Conservation (phyloP, 2,329 filamentous ascomycete genomes). For the Phyllosticta citrichinensis region DNA sequence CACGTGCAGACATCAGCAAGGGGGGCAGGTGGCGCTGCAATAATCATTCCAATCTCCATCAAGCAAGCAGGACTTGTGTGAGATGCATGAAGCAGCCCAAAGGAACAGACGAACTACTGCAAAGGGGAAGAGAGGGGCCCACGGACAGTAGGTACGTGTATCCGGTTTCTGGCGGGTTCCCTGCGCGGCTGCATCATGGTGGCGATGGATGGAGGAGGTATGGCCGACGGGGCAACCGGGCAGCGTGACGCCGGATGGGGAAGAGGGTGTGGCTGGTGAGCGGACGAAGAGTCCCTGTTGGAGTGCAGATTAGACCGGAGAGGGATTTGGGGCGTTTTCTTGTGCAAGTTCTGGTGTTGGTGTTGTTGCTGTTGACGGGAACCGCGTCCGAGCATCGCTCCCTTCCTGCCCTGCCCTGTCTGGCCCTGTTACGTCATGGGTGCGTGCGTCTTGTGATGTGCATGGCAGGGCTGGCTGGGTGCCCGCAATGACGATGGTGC, state of each 20-base stretch:
- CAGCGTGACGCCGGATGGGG: not conserved
- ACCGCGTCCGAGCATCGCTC: not conserved
- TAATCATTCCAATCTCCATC: too few species aligned
- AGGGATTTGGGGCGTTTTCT: not conserved
- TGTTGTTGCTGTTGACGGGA: not conserved
- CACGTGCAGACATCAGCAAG: not conserved
- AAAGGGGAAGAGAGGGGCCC: too few species aligned
- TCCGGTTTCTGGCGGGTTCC: not conserved
- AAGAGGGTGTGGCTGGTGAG: not conserved
- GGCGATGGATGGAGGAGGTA: not conserved
- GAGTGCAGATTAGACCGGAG: not conserved
- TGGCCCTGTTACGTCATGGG: not conserved
- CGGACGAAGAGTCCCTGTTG: not conserved
- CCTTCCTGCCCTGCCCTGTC: not conserved
- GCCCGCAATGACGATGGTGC: not conserved
- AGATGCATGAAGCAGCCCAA: not conserved
- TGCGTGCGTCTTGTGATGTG: too few species aligned
- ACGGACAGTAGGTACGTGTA: too few species aligned
- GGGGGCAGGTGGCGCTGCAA: too few species aligned
- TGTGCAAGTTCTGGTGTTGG: not conserved
- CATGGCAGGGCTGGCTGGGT: not conserved
- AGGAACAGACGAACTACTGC: not conserved
- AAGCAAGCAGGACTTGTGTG: too few species aligned
- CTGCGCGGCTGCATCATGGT: not conserved
- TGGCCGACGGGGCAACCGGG: too few species aligned